Conservation (phyloP, 352 stramenopile genomes). For the Phytophthora macrochlamydospora region DNA sequence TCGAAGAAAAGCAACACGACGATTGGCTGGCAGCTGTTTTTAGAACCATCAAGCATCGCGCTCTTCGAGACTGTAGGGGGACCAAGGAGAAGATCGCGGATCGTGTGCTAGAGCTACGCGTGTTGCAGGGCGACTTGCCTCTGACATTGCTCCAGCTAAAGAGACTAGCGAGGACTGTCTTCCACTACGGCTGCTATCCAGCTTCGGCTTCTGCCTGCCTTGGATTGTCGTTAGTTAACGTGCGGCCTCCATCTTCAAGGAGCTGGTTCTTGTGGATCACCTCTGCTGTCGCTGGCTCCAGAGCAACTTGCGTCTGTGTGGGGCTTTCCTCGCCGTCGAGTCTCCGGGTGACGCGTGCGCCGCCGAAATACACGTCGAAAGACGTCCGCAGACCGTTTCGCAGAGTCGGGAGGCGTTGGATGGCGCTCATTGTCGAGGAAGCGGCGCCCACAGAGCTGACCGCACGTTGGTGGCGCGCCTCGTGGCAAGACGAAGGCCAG, state of each 20-base stretch:
- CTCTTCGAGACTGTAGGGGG: slow-evolving; percentile 13
- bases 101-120: slow-evolving; percentile 1
- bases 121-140: background rate
- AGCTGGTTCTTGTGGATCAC: background rate
- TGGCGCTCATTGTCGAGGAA: background rate
- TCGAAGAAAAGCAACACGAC: slow-evolving; percentile 4
- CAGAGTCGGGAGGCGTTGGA: background rate
- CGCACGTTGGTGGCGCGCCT: background rate
- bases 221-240: background rate
- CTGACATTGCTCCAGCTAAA: background rate
- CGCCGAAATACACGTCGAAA: slow-evolving; percentile 1
- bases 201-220: no score
- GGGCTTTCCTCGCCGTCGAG: no score
- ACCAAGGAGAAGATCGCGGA: background rate
- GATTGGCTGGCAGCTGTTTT: slow-evolving; percentile 24
- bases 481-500: background rate
- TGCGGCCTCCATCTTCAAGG: background rate
- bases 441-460: background rate
- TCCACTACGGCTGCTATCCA: no score
- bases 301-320: background rate
- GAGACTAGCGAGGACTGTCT: no score
- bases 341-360: background rate
- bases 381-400: background rate
- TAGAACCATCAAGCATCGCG: slow-evolving; percentile 23
- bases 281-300: background rate